Percentiles rank a stretch among this genome's conserved stretches.
Evolutionary conservation across 2,329 filamentous ascomycete species (phyloP).

Genomic region (Venturia asperata): DNA sequence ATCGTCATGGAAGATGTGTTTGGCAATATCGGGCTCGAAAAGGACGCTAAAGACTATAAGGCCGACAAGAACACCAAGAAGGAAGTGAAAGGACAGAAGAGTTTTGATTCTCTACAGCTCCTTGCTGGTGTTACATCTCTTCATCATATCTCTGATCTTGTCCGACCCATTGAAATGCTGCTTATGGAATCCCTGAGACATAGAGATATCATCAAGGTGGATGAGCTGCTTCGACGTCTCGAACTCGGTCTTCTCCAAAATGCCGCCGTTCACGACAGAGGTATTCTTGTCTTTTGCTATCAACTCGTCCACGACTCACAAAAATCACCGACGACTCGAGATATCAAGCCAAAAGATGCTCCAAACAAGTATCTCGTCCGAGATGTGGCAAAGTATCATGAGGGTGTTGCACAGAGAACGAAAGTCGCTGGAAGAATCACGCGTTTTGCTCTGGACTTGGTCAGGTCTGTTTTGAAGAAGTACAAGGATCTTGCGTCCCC

Average conservation of each 20-base stretch:
- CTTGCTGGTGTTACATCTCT: constrained; percentile 78
- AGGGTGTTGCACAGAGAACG: constrained; percentile 43
- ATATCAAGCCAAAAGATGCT: background rate
- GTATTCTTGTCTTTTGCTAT: constrained; percentile 90
- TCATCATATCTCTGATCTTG: constrained; percentile 62
- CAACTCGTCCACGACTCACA: constrained; percentile 77
- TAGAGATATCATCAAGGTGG: constrained; percentile 79
- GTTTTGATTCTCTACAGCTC: constrained; percentile 93
- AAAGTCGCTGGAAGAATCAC: constrained; percentile 58
- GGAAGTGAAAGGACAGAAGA: constrained; percentile 96
- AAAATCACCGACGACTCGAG: constrained; percentile 49
- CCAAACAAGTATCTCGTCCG: constrained; percentile 7
- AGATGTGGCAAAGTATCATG: constrained; percentile 4
- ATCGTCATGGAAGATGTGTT: constrained; percentile 98
- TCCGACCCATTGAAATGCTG: constrained; percentile 70
- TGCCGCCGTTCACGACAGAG: constrained; percentile 65
- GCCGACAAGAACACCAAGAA: constrained; percentile 68
- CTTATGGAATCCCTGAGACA: constrained; percentile 78
- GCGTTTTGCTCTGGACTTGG: constrained; percentile 78
- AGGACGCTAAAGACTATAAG: constrained; percentile 91
- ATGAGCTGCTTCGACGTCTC: constrained; percentile 78
- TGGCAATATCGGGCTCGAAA: constrained; percentile 84
- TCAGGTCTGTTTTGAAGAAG: constrained; percentile 80
- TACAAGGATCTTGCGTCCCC: constrained; percentile 73
- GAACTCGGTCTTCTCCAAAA: constrained; percentile 79